Evolutionary conservation across 2,329 filamentous ascomycete species (phyloP).

Genomic region (Tolypocladium amazonense): DNA sequence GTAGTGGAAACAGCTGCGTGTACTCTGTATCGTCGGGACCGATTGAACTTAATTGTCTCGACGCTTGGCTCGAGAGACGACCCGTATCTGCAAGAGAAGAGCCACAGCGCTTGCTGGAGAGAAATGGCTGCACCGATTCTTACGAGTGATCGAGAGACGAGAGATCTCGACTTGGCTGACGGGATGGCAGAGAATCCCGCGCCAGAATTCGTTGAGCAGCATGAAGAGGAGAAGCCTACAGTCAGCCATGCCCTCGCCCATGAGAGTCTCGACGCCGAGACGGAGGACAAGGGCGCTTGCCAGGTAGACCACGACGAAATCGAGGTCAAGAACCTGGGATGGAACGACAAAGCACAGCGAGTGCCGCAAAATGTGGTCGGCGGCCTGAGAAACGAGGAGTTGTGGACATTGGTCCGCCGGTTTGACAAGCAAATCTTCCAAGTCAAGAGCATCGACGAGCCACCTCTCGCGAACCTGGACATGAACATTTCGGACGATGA

Average conservation of each 20-base stretch:
- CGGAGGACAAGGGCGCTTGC: constrained; percentile 30
- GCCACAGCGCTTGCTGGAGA: too few species aligned
- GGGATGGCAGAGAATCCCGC: neutral
- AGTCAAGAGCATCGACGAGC: constrained; percentile 52
- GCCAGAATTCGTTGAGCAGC: neutral
- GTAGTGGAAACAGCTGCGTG: neutral
- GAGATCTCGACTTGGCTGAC: neutral
- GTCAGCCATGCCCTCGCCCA: constrained; percentile 26
- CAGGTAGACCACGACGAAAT: constrained; percentile 37
- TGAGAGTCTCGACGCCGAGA: constrained; percentile 10
- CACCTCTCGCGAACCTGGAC: constrained; percentile 56
- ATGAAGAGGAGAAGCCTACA: constrained; percentile 19
- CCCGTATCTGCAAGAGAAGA: neutral
- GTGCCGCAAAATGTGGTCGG: constrained; percentile 52
- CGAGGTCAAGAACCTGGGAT: constrained; percentile 58
- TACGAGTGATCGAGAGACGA: neutral
- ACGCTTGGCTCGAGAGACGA: neutral
- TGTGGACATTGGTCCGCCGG: constrained; percentile 60
- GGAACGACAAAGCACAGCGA: constrained; percentile 49
- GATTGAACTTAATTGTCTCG: neutral
- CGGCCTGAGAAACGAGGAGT: constrained; percentile 59
- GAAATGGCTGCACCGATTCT: neutral
- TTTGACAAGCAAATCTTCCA: constrained; percentile 63
- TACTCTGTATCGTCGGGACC: neutral
- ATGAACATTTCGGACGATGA: constrained; percentile 74